Base-by-base conservation (phyloP, 2,329 filamentous ascomycete genomes). In the Curvularia verruculosa region DNA sequence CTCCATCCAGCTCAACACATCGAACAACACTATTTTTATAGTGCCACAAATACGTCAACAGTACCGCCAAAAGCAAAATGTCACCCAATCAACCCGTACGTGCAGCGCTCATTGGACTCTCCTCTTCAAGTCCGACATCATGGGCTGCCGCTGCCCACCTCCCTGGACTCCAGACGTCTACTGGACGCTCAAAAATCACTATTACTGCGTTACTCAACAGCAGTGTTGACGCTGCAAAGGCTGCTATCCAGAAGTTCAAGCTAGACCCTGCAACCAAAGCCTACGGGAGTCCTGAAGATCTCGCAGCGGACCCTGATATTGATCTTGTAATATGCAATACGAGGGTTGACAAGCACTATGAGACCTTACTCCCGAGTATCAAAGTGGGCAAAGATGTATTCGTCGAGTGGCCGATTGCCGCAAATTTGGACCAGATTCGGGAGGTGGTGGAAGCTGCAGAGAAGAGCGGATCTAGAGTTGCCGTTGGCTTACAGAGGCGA, bases 81-180 rank as follows among this genome's bases (percentile, higher is more conserved):
- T 0, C 46, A 26, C 21, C 28, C 43, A 49, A 41, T 4, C 64
- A 58, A 15, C 82, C 80, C 8, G 83, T 86, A 59, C 82, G 83
- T 52, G 72, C 84, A 13, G 85, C 80, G 24, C 77, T 88, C 24
- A 79, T 87, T 55, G 85, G 85, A 41, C 83, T 87, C 52, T 86
- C 83, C 1, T 75, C 81, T 52, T 77, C 78, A 1, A 81, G 82
- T 46, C 77, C 77, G 19, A 80, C 79, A 5, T 80, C 81, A 0
- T 89, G 85, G 85, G 85, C 84, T 3, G 77, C 76, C 18, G 62
- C 66, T 23, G 84, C 82, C 3, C 86, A 88, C 64, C 79, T 88
- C 0, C 85, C 87, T 0, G 87, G 86, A 67, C 81, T 89, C 2
- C 83, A 82, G 0, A 69, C 67, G 6, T 62, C 69, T 0, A 39